Percentiles rank a stretch among this genome's conserved stretches.
Conservation (phyloP, 1,139 yeast species). For the Pichia terricola region DNA sequence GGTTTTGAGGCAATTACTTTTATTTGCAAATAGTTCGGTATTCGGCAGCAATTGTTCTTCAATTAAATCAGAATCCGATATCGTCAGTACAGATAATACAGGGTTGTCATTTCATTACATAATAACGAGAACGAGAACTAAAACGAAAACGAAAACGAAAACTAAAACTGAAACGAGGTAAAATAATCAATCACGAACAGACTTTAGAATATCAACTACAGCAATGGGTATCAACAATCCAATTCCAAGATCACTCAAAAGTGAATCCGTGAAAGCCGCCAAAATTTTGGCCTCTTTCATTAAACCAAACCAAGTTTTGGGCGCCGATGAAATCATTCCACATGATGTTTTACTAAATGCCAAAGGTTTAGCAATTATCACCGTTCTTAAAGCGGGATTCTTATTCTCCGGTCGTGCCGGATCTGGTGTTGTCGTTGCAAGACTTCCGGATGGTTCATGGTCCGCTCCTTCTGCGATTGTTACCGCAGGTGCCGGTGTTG, state of each 20-base stretch:
- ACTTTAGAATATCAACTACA: no score
- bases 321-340: slow-evolving; percentile 86
- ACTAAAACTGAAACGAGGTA: background rate
- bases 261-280: slow-evolving; percentile 95
- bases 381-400: slow-evolving; percentile 93
- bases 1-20: no score
- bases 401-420: slow-evolving; percentile 96
- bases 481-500: slow-evolving; percentile 98
- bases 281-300: slow-evolving; percentile 80
- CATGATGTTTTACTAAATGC: slow-evolving; percentile 83
- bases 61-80: no score
- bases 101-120: no score
- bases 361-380: slow-evolving; percentile 82
- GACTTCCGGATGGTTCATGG: slow-evolving; percentile 93
- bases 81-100: no score
- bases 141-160: no score
- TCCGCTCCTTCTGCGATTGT: slow-evolving; percentile 96
- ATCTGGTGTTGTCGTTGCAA: slow-evolving; percentile 88
- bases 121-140: no score
- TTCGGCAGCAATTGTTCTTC: no score
- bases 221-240: slow-evolving; percentile 93
- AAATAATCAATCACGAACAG: background rate
- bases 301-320: slow-evolving; percentile 90
- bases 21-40: no score
- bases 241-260: slow-evolving; percentile 78